These are phyloP conservation scores for Amphirosellinia nigrospora DNA, from an alignment of 495 filamentous ascomycete genomes.

Conservation along the genomic window DNA sequence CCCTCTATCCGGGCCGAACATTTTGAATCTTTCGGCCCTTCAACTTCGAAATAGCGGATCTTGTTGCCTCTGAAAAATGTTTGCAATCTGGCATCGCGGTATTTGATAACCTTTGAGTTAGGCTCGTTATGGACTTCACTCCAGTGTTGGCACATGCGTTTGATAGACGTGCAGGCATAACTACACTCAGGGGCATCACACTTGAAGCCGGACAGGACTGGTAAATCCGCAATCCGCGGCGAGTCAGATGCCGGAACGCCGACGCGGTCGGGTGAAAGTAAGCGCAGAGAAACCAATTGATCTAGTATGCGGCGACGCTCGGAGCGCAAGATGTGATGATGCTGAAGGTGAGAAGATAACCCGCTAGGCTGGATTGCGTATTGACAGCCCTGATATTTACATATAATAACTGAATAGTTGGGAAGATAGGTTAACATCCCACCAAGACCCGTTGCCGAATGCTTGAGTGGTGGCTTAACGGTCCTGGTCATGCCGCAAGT, in stretches of 20 bases:
- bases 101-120: slow-evolving; percentile 16
- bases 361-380: slow-evolving; percentile 18
- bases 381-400: slow-evolving; percentile 13
- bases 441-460: not conserved
- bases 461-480: not conserved
- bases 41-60: slow-evolving; percentile 18
- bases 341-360: slow-evolving; percentile 16
- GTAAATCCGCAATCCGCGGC: not conserved
- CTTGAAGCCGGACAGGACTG: slow-evolving; percentile 11
- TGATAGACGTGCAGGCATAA: slow-evolving; percentile 10
- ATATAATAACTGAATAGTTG: slow-evolving; percentile 6
- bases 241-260: slow-evolving; percentile 12
- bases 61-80: slow-evolving; percentile 21
- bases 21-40: slow-evolving; percentile 10
- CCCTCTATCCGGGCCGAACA: not conserved
- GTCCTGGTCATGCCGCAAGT: not conserved
- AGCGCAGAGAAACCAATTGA: slow-evolving; percentile 1
- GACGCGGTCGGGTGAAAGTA: not conserved
- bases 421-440: slow-evolving; percentile 15
- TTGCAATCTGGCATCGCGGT: slow-evolving; percentile 3
- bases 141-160: slow-evolving; percentile 16
- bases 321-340: slow-evolving; percentile 12
- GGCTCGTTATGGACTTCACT: slow-evolving; percentile 12
- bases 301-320: slow-evolving; percentile 13
- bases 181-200: not conserved